Evolutionary conservation across 2,329 filamentous ascomycete genomes (phyloP).

Genomic region (Penicillium concentricum): DNA sequence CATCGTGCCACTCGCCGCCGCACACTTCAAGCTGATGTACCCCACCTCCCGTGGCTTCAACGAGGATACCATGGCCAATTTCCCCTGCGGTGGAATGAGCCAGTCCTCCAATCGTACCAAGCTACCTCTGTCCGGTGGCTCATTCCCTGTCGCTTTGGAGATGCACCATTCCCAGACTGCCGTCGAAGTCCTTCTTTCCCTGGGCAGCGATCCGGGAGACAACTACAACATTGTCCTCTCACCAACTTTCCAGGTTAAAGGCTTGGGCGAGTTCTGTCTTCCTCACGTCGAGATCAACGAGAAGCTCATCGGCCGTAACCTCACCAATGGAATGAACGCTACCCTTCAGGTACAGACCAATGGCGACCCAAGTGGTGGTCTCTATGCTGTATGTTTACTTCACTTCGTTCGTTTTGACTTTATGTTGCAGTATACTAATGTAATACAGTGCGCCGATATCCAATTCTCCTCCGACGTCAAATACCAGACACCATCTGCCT

Average conservation of each 20-base stretch:
- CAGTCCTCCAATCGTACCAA: conserved; percentile 47
- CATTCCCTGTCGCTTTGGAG: conserved; percentile 52
- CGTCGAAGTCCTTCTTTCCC: conserved; percentile 53
- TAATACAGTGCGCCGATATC: conserved; percentile 67
- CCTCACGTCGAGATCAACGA: conserved; percentile 50
- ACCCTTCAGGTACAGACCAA: conserved; percentile 69
- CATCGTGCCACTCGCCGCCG: conserved; percentile 48
- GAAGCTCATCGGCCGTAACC: conserved; percentile 40
- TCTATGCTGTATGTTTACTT: conserved; percentile 61
- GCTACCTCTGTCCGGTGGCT: conserved; percentile 48
- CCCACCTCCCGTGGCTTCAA: conserved; percentile 52
- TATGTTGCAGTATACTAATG: neutral
- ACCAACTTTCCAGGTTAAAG: conserved; percentile 58
- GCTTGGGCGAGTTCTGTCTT: conserved; percentile 66
- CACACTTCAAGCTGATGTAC: conserved; percentile 58
- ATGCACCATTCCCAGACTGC: conserved; percentile 54
- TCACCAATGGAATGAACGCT: conserved; percentile 61
- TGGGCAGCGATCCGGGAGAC: conserved; percentile 53
- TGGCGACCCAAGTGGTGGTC: conserved; percentile 56
- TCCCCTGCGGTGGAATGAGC: conserved; percentile 54
- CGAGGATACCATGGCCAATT: conserved; percentile 47
- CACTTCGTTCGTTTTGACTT: neutral
- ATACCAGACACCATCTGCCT: conserved; percentile 47
- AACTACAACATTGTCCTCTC: conserved; percentile 70
- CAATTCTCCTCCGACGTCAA: conserved; percentile 59